Evolutionary conservation across 225 moss, liverwort and hornwort genomes (phyloP).

Genomic region (Polytrichum commune): DNA sequence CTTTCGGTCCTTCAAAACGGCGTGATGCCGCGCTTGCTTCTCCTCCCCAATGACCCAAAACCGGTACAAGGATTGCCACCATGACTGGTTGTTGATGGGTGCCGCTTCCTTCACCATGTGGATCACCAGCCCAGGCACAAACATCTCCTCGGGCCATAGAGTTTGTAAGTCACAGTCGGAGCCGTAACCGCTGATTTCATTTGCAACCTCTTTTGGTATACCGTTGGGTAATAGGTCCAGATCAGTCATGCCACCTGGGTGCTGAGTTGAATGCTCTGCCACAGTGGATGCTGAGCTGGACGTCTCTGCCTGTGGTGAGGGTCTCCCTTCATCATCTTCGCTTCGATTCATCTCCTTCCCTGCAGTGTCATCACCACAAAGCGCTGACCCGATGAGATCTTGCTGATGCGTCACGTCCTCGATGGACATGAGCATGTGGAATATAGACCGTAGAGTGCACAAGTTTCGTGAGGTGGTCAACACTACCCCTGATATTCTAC

Average conservation of each 20-base stretch:
- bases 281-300: too few relatives aligned
- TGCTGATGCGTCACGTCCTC: too few relatives aligned
- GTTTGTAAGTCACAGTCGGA: constrained; percentile 34
- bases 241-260: constrained; percentile 17
- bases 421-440: too few relatives aligned
- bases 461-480: too few relatives aligned
- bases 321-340: constrained; percentile 18
- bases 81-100: constrained; percentile 12
- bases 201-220: constrained; percentile 35
- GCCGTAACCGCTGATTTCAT: constrained; percentile 1
- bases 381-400: too few relatives aligned
- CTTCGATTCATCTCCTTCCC: constrained; percentile 42
- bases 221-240: constrained; percentile 61
- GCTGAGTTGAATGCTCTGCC: background rate
- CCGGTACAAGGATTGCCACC: constrained; percentile 10
- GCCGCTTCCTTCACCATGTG: constrained; percentile 54
- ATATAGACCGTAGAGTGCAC: too few relatives aligned
- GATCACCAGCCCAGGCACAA: constrained; percentile 75
- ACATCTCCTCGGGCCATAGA: constrained; percentile 82
- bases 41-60: constrained; percentile 11
- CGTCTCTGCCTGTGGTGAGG: background rate
- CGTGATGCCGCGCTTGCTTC: constrained; percentile 30
- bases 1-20: constrained; percentile 58
- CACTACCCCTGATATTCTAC: too few relatives aligned
- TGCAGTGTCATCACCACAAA: constrained; percentile 26